These are phyloP conservation scores for Aspergillus hancockii DNA, from an alignment of 495 filamentous ascomycete species.

Conservation along the genomic window DNA sequence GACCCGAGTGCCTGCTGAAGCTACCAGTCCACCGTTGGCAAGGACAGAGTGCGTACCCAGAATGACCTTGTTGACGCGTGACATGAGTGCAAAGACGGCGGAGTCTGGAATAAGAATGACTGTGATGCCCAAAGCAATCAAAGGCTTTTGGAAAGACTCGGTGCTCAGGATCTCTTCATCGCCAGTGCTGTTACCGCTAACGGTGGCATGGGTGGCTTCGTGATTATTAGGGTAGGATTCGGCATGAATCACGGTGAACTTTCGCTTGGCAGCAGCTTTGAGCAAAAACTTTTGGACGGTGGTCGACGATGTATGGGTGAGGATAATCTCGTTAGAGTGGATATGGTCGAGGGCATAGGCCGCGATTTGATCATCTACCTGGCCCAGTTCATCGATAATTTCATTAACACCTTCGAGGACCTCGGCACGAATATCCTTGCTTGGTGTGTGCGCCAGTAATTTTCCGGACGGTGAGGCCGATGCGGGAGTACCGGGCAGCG, in stretches of 20 bases:
- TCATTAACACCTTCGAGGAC: conserved; percentile 86
- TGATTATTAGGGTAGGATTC: conserved; percentile 72
- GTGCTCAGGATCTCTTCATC: conserved; percentile 52
- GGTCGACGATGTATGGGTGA: conserved; percentile 76
- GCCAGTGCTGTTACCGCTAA: conserved; percentile 49
- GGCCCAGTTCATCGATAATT: conserved; percentile 85
- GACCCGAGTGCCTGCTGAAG: conserved; percentile 72
- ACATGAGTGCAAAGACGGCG: conserved; percentile 87
- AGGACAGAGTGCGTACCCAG: conserved; percentile 82
- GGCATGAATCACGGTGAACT: conserved; percentile 83
- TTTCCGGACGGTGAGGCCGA: conserved; percentile 43
- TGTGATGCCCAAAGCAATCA: conserved; percentile 73
- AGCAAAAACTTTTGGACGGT: conserved; percentile 86
- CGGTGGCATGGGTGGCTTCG: conserved; percentile 56
- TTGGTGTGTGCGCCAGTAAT: conserved; percentile 32
- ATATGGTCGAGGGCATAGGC: conserved; percentile 85
- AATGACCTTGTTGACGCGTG: conserved; percentile 90
- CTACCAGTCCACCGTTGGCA: conserved; percentile 80
- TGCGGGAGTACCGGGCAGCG: conserved; percentile 47
- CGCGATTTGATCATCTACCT: conserved; percentile 87
- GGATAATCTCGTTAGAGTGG: conserved; percentile 83
- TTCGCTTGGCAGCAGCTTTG: conserved; percentile 78
- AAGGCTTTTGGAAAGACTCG: conserved; percentile 68
- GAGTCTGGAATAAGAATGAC: conserved; percentile 82
- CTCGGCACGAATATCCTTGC: conserved; percentile 76